Base-by-base conservation (phyloP, 768 basidiomycete genomes). In the Tylopilus intermedius region DNA sequence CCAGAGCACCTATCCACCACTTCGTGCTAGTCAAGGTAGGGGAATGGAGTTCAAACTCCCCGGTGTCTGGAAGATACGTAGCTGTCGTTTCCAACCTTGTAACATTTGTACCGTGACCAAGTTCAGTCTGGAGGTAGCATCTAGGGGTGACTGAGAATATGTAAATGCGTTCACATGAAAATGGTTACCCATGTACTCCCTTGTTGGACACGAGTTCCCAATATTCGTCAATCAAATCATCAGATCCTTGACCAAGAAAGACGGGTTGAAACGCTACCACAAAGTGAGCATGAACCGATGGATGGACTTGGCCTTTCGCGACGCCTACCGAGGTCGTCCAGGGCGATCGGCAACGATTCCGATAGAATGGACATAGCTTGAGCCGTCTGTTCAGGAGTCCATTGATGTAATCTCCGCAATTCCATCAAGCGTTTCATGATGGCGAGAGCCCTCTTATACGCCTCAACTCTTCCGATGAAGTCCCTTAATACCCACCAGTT, bases 1-100 rank as follows among this genome's bases (percentile, higher is more conserved):
- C 88, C 13, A 87, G 70, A 5, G 75, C 83, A 8, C 88, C 88
- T 49, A 87, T 79, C 89, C 88, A 91, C 87, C 88, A 91, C 64
- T 91, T 91, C 56, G 74, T 80, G 55, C 84, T 86, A 1, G 86
- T 86, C 22, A 88, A 59, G 0, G 83, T 83, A 0, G 89, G 88
- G 1, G 86, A 86, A 61, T 90, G 76, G 35, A 91, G 80, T 39
- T 87, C 84, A 57, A 90, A 90, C 62, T 87, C 82, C 49, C 76
- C 66, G 0, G 79, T 78, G 29, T 79, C 77, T 0, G 81, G 82
- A n/a, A 85, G 69, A 67, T 82, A 90, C 0, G 84, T 88, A 4
- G 86, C 86, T 0, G 85, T 90, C 0, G 88, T 90, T 65, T 90
- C 88, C 21, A 90, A 72, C 2, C 73, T 67, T 2, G 74, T 67